Conservation (phyloP, 371 early-diverging fungal species). For the Lichtheimia ornata region DNA sequence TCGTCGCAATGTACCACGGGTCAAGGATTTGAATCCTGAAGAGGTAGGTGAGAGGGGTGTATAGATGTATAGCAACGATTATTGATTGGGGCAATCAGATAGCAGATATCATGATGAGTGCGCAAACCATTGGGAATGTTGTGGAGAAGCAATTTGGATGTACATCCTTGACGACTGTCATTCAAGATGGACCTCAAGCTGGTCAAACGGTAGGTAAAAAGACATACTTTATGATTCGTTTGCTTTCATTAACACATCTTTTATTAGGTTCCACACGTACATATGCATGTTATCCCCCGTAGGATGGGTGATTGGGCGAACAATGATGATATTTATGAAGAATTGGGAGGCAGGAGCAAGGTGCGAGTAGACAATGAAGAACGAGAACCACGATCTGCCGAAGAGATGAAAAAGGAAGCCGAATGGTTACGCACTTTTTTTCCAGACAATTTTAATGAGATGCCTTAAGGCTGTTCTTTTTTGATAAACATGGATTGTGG, state of each 20-base stretch:
- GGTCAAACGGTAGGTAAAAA: slow-evolving; percentile 79
- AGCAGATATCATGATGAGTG: slow-evolving; percentile 76
- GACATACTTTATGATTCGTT: not conserved
- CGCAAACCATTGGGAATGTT: slow-evolving; percentile 74
- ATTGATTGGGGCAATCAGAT: slow-evolving; percentile 21
- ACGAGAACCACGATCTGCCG: slow-evolving; percentile 63
- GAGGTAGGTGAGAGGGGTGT: slow-evolving; percentile 54
- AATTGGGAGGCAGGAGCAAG: slow-evolving; percentile 58
- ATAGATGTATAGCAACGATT: not conserved
- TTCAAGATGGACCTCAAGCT: slow-evolving; percentile 82
- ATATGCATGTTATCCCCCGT: slow-evolving; percentile 94
- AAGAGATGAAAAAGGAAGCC: slow-evolving; percentile 85
- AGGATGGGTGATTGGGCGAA: slow-evolving; percentile 76
- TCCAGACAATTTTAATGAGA: slow-evolving; percentile 4
- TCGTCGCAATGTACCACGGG: slow-evolving; percentile 66
- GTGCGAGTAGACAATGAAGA: slow-evolving; percentile 72
- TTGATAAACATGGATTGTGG: not conserved
- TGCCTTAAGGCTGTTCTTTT: not conserved
- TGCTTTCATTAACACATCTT: not conserved
- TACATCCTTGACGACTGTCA: slow-evolving; percentile 75
- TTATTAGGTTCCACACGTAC: slow-evolving; percentile 79
- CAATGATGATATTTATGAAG: slow-evolving; percentile 91
- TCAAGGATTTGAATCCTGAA: slow-evolving; percentile 73
- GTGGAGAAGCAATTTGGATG: slow-evolving; percentile 77
- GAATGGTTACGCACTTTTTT: slow-evolving; percentile 54